phyloP scores from a whole-genome alignment of 257 asterid species.

The Primulina huaijiensis region DNA sequence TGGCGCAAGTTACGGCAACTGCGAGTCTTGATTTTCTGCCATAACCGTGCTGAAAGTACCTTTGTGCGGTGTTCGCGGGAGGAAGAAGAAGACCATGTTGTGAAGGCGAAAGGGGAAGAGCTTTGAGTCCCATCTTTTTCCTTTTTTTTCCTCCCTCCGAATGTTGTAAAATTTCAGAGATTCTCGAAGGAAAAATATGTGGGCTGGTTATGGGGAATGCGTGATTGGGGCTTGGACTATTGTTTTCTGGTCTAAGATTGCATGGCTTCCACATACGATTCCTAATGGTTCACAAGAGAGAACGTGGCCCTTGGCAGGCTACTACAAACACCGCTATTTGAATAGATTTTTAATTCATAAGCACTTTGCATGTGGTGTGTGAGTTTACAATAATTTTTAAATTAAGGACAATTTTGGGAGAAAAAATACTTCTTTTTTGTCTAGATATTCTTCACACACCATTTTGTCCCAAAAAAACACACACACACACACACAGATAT shows the following conservation, averaged over 20 bases:
- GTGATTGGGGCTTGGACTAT: constrained; percentile 8
- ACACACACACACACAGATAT: too few species aligned
- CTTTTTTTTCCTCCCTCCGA: not conserved
- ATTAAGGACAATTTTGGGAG: too few species aligned
- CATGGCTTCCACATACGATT: constrained; percentile 35
- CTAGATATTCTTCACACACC: too few species aligned
- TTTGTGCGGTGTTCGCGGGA: constrained; percentile 22
- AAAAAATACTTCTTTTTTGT: too few species aligned
- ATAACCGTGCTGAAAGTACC: constrained; percentile 3
- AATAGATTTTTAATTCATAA: too few species aligned
- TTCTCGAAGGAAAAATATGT: constrained; percentile 1
- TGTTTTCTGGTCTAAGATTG: constrained; percentile 18
- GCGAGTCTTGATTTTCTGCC: constrained; percentile 26
- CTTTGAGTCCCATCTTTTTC: constrained; percentile 48
- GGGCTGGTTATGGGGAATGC: constrained; percentile 24
- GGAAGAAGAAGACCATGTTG: constrained; percentile 41
- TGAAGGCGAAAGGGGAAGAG: constrained; percentile 50
- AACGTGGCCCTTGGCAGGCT: constrained; percentile 58
- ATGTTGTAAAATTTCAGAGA: not conserved
- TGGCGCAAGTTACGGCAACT: constrained; percentile 33
- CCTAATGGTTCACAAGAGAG: constrained; percentile 42
- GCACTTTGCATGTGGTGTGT: too few species aligned
- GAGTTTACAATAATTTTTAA: too few species aligned
- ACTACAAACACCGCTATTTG: not conserved
- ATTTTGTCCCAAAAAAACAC: too few species aligned